Conservation (phyloP, 2,329 filamentous ascomycete genomes). For the Calonectria pauciramosa region DNA sequence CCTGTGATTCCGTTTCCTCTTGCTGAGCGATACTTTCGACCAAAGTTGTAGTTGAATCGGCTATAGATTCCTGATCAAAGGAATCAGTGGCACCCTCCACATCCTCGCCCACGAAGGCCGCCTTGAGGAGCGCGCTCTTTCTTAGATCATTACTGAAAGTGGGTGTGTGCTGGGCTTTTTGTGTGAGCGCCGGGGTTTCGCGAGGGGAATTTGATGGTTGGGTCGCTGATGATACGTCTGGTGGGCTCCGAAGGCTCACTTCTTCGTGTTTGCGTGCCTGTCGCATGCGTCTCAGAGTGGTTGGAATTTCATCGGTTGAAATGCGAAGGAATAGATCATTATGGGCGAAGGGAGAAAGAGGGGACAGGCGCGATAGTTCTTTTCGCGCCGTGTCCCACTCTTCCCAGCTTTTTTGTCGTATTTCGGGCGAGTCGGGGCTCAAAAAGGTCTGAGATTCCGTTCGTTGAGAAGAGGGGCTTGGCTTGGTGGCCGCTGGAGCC, state of each 20-base stretch:
- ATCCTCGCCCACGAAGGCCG: not conserved
- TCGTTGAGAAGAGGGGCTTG: constrained; percentile 24
- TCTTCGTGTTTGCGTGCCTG: not conserved
- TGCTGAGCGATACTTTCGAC: not conserved
- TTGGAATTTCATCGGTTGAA: constrained; percentile 30
- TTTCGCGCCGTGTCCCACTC: constrained; percentile 44
- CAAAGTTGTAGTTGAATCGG: not conserved
- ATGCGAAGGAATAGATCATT: constrained; percentile 34
- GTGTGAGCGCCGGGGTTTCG: not conserved
- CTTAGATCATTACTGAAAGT: not conserved
- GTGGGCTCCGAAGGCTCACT: not conserved
- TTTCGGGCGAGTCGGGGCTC: constrained; percentile 14
- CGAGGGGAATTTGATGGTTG: not conserved
- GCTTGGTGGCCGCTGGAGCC: constrained; percentile 15
- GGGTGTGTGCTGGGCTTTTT: not conserved
- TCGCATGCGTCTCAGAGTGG: constrained; percentile 1
- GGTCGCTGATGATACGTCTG: not conserved
- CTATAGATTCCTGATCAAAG: not conserved
- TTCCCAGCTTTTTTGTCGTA: constrained; percentile 38
- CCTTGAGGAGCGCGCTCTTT: not conserved
- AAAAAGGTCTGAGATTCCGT: constrained; percentile 6
- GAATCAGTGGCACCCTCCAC: not conserved
- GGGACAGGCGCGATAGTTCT: constrained; percentile 40
- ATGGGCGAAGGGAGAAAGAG: constrained; percentile 30
- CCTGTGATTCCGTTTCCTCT: not conserved